Base-by-base conservation (phyloP, 306 rosid genomes). In the Vigna reflexopilosa region DNA sequence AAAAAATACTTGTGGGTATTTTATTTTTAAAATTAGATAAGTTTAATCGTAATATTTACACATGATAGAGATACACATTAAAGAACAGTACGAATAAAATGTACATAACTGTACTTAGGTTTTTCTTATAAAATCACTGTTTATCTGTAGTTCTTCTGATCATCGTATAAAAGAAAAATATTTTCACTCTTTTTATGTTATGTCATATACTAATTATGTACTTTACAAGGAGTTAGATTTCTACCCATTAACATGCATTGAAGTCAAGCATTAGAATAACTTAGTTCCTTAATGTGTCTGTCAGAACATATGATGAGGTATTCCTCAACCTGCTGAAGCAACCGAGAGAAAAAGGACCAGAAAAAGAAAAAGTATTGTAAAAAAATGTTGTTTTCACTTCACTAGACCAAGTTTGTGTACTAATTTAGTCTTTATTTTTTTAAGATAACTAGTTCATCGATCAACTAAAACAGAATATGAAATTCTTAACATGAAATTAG, bases 241-340 rank as follows among this genome's bases (percentile, higher is more conserved):
- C 10, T 9, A 36, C 9, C n/a, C 1, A 65, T 17, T 64, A 47
- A 48, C 26, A 32, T 9, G 20, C 16, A 62, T 12, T 9, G 28
- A 64, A 10, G 28, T 40, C 4, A 22, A 44, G 11, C 5, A 28
- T 3, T 45, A 32, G 63, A 66, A 73, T 3, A 47, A 11, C 15
- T 12, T 16, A 28, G 80, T 50, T 67, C 48, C 65, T 66, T 19
- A 45, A 58, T 52, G 7, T 66, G 79, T 72, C 28, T 70, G 64
- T 19, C 2, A 40, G 47, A 45, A 26, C 19, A 75, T 15, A 38
- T 52, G 64, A 16, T 17, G 47, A 45, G 12, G 22, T 49, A 50
- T 49, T 81, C 70, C 67, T 15, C 40, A 72, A 38, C 12, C 36
- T 61, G 48, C 36, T 12, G 14, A 57, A 34, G 57, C 71, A 80